Conservation (phyloP, 192 early-diverging fungal genomes). For the Podila verticillata region DNA sequence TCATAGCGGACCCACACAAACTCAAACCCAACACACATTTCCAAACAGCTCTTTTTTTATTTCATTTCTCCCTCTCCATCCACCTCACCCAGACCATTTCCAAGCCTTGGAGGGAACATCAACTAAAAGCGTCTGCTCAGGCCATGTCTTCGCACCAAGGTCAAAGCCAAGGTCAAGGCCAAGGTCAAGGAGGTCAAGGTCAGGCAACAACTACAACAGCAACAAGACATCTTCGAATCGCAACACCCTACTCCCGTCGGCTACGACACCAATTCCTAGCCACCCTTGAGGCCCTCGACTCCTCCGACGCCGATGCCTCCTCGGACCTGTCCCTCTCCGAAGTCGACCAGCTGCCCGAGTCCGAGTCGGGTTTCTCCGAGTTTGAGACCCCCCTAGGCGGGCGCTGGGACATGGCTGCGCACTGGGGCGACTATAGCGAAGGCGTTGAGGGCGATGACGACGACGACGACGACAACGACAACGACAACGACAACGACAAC, state of each 20-base stretch:
- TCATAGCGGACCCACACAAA: no score
- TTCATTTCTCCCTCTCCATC: not conserved
- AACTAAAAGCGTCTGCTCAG: not conserved
- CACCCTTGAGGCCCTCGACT: not conserved
- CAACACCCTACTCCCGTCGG: not conserved
- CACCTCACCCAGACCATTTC: not conserved
- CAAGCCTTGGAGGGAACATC: not conserved
- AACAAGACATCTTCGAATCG: not conserved
- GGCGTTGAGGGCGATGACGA: slow-evolving; percentile 41
- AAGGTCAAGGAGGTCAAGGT: not conserved
- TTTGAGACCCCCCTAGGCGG: slow-evolving; percentile 20
- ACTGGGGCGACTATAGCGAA: slow-evolving; percentile 42
- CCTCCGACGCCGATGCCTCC: slow-evolving; percentile 30
- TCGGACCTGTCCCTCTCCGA: slow-evolving; percentile 19
- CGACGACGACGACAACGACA: slow-evolving; percentile 46
- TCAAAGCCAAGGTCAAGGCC: not conserved
- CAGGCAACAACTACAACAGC: slow-evolving; percentile 4
- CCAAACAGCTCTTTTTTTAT: not conserved
- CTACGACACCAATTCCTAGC: not conserved
- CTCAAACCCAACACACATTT: no score
- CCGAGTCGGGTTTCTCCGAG: slow-evolving; percentile 15
- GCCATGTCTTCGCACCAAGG: not conserved
- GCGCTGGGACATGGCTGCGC: slow-evolving; percentile 37
- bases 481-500: slow-evolving; percentile 39
- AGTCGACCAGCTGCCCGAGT: no score